Evolutionary conservation across 1,284 basidiomycete genomes (phyloP).

Genomic region (Trametes sp.): DNA sequence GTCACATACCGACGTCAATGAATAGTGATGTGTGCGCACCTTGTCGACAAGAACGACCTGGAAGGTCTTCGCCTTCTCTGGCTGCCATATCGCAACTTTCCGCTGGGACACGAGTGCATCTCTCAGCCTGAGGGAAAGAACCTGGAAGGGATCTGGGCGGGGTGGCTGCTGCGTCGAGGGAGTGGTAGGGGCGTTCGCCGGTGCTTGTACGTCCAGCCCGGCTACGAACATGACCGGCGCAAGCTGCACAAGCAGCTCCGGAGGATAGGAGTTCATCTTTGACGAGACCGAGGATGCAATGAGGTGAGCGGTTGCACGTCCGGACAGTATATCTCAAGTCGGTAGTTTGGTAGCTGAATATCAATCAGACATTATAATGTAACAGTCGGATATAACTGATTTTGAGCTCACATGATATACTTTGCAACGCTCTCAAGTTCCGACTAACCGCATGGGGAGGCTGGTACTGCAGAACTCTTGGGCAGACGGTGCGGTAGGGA

Average conservation of each 20-base stretch:
- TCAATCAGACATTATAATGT: too few relatives aligned
- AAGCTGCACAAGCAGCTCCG: constrained; percentile 83
- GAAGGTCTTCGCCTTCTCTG: constrained; percentile 75
- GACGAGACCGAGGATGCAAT: background rate
- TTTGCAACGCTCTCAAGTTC: too few relatives aligned
- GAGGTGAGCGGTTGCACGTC: background rate
- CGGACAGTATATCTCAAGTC: too few relatives aligned
- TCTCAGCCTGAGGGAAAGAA: constrained; percentile 62
- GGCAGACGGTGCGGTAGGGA: too few relatives aligned
- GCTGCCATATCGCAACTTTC: constrained; percentile 69
- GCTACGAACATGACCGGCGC: constrained; percentile 94
- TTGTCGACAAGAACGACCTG: constrained; percentile 86
- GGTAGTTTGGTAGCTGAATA: too few relatives aligned
- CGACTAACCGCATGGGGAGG: too few relatives aligned
- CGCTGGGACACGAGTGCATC: constrained; percentile 69
- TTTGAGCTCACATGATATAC: too few relatives aligned
- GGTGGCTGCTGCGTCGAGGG: constrained; percentile 30
- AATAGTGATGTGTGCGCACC: constrained; percentile 45
- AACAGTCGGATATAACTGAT: too few relatives aligned
- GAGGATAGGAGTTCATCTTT: constrained; percentile 88
- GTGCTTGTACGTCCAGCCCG: constrained; percentile 63
- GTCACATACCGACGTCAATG: constrained; percentile 18
- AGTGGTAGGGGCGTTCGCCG: constrained; percentile 28
- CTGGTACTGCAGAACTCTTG: too few relatives aligned
- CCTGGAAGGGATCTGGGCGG: constrained; percentile 63